phyloP scores from a whole-genome alignment of 2,329 filamentous ascomycete genomes.

The Aspergillus cejpii region DNA sequence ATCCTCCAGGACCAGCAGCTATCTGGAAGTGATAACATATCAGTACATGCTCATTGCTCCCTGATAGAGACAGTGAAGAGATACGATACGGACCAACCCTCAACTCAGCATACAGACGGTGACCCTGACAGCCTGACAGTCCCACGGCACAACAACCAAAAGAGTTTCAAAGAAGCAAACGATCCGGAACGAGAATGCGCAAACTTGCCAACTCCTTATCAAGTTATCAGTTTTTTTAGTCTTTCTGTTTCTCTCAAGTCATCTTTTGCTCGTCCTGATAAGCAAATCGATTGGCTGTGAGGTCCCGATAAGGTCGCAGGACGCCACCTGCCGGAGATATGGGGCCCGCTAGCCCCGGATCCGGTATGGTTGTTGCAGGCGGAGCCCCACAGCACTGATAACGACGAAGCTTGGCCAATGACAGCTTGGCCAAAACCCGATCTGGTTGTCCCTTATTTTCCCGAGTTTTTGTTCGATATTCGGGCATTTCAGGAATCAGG shows the following conservation, averaged over 20 bases:
- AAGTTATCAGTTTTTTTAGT: conserved; percentile 4
- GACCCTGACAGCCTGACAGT: too few species aligned
- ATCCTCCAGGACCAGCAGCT: not conserved
- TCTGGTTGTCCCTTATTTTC: conserved; percentile 5
- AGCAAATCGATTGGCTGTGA: conserved; percentile 14
- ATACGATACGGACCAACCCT: not conserved
- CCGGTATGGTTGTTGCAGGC: conserved; percentile 2
- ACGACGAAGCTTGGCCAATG: conserved; percentile 14
- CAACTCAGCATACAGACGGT: too few species aligned
- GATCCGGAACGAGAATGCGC: too few species aligned
- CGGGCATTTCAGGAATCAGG: conserved; percentile 7
- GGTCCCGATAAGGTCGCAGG: conserved; percentile 14
- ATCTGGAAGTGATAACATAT: not conserved
- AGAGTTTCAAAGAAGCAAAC: not conserved
- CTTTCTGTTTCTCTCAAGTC: conserved; percentile 15
- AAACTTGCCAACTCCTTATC: not conserved
- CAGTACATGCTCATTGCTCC: not conserved
- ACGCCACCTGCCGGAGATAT: conserved; percentile 11
- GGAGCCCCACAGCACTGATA: conserved; percentile 14
- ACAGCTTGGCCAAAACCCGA: not conserved
- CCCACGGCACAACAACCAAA: not conserved
- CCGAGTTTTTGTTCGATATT: conserved; percentile 8
- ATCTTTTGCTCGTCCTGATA: conserved; percentile 4
- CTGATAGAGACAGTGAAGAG: not conserved
- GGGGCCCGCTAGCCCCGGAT: conserved; percentile 7